Base-by-base conservation (phyloP, 192 early-diverging fungal genomes). In the Backusella tuberculispora region DNA sequence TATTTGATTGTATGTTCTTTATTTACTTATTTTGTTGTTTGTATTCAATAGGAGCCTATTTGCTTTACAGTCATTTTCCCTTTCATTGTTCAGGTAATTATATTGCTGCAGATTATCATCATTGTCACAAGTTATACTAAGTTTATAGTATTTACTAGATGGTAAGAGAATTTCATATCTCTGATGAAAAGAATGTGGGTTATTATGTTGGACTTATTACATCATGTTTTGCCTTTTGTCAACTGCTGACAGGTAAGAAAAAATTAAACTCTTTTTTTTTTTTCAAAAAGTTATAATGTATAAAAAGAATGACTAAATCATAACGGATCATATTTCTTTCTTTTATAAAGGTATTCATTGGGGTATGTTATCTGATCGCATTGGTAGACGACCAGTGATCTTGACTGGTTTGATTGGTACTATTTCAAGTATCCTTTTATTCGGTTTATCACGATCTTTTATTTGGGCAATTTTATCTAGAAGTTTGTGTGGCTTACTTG, bases 401-500 rank as follows among this genome's bases (percentile, higher is more conserved):
- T 71, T 96, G 24, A 73, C 88, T 6, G 94, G 93, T 0, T 80
- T 95, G 10, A 21, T 86, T 21, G 93, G 93, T 53, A 93, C 92
- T 46, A 79, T 90, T 4, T 63, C 92, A 2, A 83, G 86, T 8
- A 83, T 88, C n/a, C 41, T 90, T 4, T 41, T 89, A 45, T 94
- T 95, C 82, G 94, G 94, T 0, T 46, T 93, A 17, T 81, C 83
- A 7, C 72, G 78, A 6, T 82, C 83, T 0, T 89, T 83, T 38
- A 50, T 43, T 6, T 84, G 81, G 83, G 92, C 90, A 8, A 70
- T 93, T 10, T 64, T 82, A 1, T 74, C 86, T 0, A 83, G 91
- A 43, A 76, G 79, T 3, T 63, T 90, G 42, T 87, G 88, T 66
- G 91, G 93, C 0, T 44, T 90, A 12, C 69, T 91, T 37, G 77